Evolutionary conservation across 495 filamentous ascomycete species (phyloP).

Genomic region (Trichocladium antarcticum): DNA sequence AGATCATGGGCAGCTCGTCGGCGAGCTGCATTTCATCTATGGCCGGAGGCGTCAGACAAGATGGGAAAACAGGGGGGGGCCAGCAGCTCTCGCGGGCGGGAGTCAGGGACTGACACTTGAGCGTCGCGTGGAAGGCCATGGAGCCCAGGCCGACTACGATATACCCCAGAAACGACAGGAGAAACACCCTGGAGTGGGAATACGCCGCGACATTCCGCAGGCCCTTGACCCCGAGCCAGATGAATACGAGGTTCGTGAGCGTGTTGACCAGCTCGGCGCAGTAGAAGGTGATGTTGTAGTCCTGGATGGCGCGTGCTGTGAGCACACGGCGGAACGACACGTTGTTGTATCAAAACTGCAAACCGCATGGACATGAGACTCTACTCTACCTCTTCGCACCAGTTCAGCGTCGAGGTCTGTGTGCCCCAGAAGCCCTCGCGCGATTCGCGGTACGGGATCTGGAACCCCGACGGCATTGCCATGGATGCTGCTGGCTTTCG

Average conservation of each 20-base stretch:
- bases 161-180: slow-evolving; percentile 61
- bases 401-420: slow-evolving; percentile 82
- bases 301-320: slow-evolving; percentile 18
- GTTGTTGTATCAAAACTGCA: too few species aligned
- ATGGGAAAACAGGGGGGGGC: neutral
- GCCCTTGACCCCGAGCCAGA: slow-evolving; percentile 61
- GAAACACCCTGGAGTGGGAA: slow-evolving; percentile 61
- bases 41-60: slow-evolving; percentile 9
- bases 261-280: slow-evolving; percentile 43
- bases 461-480: slow-evolving; percentile 13
- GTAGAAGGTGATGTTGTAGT: slow-evolving; percentile 41
- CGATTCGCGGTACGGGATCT: slow-evolving; percentile 57
- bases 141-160: slow-evolving; percentile 70
- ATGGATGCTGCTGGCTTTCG: too few species aligned
- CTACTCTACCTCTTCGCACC: slow-evolving; percentile 72
- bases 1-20: slow-evolving; percentile 96
- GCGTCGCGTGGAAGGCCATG: slow-evolving; percentile 69
- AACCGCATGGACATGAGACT: too few species aligned
- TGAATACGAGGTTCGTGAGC: slow-evolving; percentile 70
- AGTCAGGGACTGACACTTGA: slow-evolving; percentile 54
- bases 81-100: neutral
- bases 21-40: slow-evolving; percentile 95
- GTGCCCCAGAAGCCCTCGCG: slow-evolving; percentile 70
- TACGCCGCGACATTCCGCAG: slow-evolving; percentile 57
- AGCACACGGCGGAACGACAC: neutral